Conservation (phyloP, 805 yeast genomes). For the Ogataea zsoltii region DNA sequence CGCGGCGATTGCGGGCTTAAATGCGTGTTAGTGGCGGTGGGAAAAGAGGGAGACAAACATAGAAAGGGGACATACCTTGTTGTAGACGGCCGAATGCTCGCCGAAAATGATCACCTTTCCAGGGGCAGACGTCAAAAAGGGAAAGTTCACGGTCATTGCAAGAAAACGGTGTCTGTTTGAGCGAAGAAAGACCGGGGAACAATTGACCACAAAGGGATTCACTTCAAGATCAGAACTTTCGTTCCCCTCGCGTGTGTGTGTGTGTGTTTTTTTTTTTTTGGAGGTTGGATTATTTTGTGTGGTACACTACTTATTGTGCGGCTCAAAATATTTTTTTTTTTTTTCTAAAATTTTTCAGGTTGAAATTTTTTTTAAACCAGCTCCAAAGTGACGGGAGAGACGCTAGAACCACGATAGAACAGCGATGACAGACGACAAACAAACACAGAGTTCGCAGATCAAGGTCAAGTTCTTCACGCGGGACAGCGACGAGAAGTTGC, state of each 20-base stretch:
- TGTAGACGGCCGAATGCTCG: constrained; percentile 94
- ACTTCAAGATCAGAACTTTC: neutral
- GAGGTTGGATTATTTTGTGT: neutral
- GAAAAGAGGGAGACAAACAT: neutral
- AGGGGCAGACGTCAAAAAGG: constrained; percentile 87
- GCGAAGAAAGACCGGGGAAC: too few relatives aligned
- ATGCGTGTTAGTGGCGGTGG: constrained; percentile 5
- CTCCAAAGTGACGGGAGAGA: too few relatives aligned
- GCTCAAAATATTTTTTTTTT: neutral
- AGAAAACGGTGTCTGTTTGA: neutral
- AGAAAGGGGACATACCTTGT: constrained; percentile 46
- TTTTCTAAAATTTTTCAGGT: neutral
- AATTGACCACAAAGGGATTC: too few relatives aligned
- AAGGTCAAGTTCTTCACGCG: constrained; percentile 83
- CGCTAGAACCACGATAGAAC: neutral
- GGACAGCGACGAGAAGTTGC: constrained; percentile 72
- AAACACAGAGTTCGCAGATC: constrained; percentile 45
- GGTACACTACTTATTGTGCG: constrained; percentile 1
- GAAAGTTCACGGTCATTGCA: constrained; percentile 27
- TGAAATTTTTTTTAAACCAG: constrained; percentile 6
- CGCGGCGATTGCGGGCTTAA: constrained; percentile 90
- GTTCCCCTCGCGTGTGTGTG: constrained; percentile 12
- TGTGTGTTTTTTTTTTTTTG: neutral
- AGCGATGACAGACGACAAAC: constrained; percentile 15
- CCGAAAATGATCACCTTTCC: constrained; percentile 96